These are phyloP conservation scores for Coniella vitis DNA, from an alignment of 2,329 filamentous ascomycete species.

Conservation along the genomic window DNA sequence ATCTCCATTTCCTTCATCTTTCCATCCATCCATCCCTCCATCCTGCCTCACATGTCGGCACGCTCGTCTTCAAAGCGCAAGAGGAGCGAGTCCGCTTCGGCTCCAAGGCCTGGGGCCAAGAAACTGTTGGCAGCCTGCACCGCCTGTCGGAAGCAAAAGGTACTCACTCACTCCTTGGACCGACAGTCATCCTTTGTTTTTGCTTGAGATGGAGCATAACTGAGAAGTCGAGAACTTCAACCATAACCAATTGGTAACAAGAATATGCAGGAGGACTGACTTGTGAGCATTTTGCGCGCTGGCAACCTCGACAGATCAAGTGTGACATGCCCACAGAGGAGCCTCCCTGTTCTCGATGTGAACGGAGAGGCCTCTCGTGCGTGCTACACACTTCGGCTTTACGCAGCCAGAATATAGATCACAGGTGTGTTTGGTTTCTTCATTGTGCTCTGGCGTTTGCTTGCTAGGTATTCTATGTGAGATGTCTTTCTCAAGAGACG, in stretches of 20 bases:
- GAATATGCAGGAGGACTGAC: background rate
- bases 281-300: too few relatives aligned
- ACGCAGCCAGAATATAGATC: background rate
- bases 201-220: too few relatives aligned
- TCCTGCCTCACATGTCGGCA: too few relatives aligned
- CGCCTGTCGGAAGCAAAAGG: background rate
- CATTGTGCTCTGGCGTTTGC: too few relatives aligned
- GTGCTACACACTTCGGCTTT: background rate
- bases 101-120: background rate
- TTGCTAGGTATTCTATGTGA: too few relatives aligned
- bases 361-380: background rate
- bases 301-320: background rate
- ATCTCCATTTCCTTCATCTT: background rate
- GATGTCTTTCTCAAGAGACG: too few relatives aligned
- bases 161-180: background rate
- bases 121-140: background rate
- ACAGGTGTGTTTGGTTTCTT: background rate
- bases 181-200: background rate
- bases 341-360: background rate
- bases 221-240: too few relatives aligned
- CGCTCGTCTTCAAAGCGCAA: background rate
- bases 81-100: background rate
- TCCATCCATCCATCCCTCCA: too few relatives aligned
- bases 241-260: too few relatives aligned
- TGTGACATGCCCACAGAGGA: slow-evolving; percentile 1